These are phyloP conservation scores for Cocos nucifera DNA, from an alignment of 176 grass and related monocot species.

Conservation along the genomic window DNA sequence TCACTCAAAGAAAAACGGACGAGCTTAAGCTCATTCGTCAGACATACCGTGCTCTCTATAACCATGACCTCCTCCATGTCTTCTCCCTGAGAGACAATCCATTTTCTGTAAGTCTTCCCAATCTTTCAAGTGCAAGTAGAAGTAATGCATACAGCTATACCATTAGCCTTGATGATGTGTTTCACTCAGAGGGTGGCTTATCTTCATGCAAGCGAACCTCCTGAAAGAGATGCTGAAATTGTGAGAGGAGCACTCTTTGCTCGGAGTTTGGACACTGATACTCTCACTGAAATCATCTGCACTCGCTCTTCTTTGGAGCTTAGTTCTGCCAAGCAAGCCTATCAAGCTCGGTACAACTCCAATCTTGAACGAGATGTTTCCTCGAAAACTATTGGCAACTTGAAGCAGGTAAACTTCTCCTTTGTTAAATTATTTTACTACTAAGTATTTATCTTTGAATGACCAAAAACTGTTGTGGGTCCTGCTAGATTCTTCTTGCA, in stretches of 20 bases:
- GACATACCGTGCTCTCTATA: slow-evolving; percentile 12
- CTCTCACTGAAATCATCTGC: slow-evolving; percentile 21
- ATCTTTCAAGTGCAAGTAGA: not conserved
- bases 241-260: slow-evolving; percentile 23
- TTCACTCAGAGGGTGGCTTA: slow-evolving; percentile 19
- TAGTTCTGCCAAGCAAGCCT: slow-evolving; percentile 4
- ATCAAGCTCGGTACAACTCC: slow-evolving; percentile 10
- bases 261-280: not conserved
- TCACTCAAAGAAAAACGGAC: slow-evolving; percentile 11
- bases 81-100: slow-evolving; percentile 4
- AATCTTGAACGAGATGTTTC: slow-evolving; percentile 18
- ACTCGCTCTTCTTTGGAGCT: slow-evolving; percentile 14
- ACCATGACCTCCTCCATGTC: slow-evolving; percentile 9
- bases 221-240: slow-evolving; percentile 18
- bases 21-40: slow-evolving; percentile 18
- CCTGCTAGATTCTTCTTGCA: slow-evolving; percentile 27
- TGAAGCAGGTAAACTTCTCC: slow-evolving; percentile 12
- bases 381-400: slow-evolving; percentile 6
- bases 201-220: slow-evolving; percentile 14
- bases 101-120: slow-evolving; percentile 15
- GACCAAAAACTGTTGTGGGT: not conserved
- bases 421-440: too few species aligned
- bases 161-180: not conserved
- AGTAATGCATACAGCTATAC: not conserved
- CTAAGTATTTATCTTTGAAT: too few species aligned